phyloP scores from a whole-genome alignment of 164 flowering plant species.

The Aristolochia fimbriata region DNA sequence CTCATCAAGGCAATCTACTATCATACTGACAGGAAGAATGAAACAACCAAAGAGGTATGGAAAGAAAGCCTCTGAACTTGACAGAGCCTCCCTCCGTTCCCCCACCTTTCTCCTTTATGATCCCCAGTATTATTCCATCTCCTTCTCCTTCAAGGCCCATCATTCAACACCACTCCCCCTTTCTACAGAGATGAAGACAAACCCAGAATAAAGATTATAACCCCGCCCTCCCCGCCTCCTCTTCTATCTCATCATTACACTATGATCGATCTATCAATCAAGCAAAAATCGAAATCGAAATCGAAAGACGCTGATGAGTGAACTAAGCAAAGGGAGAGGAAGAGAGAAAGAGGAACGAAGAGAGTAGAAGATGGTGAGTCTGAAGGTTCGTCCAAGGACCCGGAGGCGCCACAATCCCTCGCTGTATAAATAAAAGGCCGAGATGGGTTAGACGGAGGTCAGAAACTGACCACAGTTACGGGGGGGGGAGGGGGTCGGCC shows the following conservation, averaged over 20 bases:
- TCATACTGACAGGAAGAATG: conserved; percentile 3
- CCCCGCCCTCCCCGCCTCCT: neutral
- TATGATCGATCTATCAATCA: conserved; percentile 8
- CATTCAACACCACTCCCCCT: conserved; percentile 9
- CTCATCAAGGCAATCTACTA: neutral
- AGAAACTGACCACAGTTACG: conserved; percentile 42
- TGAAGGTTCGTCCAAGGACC: conserved; percentile 10
- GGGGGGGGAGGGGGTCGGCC: too few species aligned
- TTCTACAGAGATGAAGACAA: neutral
- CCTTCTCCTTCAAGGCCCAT: conserved; percentile 48
- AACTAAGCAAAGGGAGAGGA: neutral
- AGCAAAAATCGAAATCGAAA: too few species aligned
- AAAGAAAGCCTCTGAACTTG: conserved; percentile 10
- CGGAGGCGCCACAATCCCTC: conserved; percentile 23
- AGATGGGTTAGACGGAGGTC: conserved; percentile 32
- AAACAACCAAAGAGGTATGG: conserved; percentile 5
- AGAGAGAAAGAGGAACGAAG: conserved; percentile 1
- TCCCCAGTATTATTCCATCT: conserved; percentile 21
- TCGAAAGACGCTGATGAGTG: neutral
- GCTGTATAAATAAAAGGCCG: conserved; percentile 48
- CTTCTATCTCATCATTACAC: conserved; percentile 24
- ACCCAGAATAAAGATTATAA: conserved; percentile 4
- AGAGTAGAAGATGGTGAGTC: neutral
- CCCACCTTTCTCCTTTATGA: conserved; percentile 19
- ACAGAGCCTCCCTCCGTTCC: conserved; percentile 3